Percentiles rank a stretch among this genome's conserved stretches.
These are phyloP conservation scores for Hypomontagnella monticulosa DNA, from an alignment of 495 filamentous ascomycete species.

Conservation along the genomic window DNA sequence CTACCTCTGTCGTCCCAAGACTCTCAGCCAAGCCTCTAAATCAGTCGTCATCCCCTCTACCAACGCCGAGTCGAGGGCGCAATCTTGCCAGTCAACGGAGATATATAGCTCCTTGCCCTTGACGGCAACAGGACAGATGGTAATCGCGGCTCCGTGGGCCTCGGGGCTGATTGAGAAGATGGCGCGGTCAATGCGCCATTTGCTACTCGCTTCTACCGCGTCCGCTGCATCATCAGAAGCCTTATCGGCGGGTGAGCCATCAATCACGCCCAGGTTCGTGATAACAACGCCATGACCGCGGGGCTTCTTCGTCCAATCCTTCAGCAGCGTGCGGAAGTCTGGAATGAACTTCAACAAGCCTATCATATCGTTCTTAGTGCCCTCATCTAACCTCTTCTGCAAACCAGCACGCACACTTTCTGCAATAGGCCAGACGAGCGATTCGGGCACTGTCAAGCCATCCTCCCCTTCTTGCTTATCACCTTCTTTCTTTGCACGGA, in stretches of 20 bases:
- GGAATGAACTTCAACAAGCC: slow-evolving; percentile 45
- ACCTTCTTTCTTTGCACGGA: background rate
- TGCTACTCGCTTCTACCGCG: background rate
- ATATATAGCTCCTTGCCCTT: slow-evolving; percentile 41
- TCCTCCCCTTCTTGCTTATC: background rate
- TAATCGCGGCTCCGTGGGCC: slow-evolving; percentile 42
- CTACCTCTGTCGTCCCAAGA: slow-evolving; percentile 12
- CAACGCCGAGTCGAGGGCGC: slow-evolving; percentile 37
- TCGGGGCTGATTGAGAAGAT: slow-evolving; percentile 50
- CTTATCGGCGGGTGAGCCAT: background rate
- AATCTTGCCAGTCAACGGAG: slow-evolving; percentile 47
- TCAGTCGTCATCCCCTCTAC: slow-evolving; percentile 44
- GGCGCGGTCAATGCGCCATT: slow-evolving; percentile 45
- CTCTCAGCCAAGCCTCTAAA: slow-evolving; percentile 42
- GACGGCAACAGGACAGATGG: slow-evolving; percentile 45
- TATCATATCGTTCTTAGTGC: slow-evolving; percentile 47
- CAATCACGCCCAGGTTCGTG: slow-evolving; percentile 48
- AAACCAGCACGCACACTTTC: slow-evolving; percentile 32
- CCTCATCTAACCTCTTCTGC: slow-evolving; percentile 19
- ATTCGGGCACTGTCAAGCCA: slow-evolving; percentile 18
- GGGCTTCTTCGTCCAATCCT: slow-evolving; percentile 40
- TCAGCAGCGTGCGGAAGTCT: slow-evolving; percentile 46
- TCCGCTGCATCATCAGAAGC: background rate
- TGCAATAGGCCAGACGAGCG: slow-evolving; percentile 44
- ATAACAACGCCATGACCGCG: slow-evolving; percentile 44